Evolutionary conservation across 2,329 filamentous ascomycete genomes (phyloP).

Genomic region (Penicillium sp.): DNA sequence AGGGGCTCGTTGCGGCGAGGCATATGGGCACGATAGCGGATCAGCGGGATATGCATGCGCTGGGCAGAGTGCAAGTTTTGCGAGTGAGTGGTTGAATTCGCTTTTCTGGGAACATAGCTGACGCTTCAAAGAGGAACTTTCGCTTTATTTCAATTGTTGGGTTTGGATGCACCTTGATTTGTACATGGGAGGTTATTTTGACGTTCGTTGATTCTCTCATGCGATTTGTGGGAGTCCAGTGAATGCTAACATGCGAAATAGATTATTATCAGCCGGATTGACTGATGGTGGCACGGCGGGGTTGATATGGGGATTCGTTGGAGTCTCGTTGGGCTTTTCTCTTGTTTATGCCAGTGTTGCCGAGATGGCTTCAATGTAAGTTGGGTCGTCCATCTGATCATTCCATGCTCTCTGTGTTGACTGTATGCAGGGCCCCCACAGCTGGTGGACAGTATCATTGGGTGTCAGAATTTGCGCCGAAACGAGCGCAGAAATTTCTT

Average conservation of each 20-base stretch:
- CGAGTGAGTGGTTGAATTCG: constrained; percentile 23
- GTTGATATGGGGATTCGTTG: constrained; percentile 37
- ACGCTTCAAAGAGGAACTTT: constrained; percentile 39
- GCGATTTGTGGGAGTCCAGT: constrained; percentile 1
- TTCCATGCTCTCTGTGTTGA: constrained; percentile 1
- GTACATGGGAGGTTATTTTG: constrained; percentile 43
- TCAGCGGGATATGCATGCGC: constrained; percentile 35
- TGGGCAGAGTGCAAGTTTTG: constrained; percentile 39
- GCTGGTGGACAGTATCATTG: constrained; percentile 36
- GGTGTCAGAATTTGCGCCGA: constrained; percentile 41
- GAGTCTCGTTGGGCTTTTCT: constrained; percentile 29
- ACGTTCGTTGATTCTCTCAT: constrained; percentile 27
- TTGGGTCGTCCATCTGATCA: neutral
- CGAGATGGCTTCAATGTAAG: constrained; percentile 43
- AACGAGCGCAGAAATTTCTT: constrained; percentile 38
- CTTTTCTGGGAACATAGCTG: neutral
- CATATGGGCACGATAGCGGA: constrained; percentile 38
- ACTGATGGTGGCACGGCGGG: constrained; percentile 37
- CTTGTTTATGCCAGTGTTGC: constrained; percentile 38
- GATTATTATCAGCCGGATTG: constrained; percentile 28
- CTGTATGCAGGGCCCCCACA: constrained; percentile 34
- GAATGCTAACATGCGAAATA: constrained; percentile 11
- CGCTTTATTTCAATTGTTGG: constrained; percentile 44
- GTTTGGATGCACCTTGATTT: constrained; percentile 42
- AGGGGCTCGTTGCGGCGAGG: constrained; percentile 30